A percentile compares a stretch with the other conserved stretches of the same genome.
phyloP scores from a whole-genome alignment of 345 rosid genomes.

The Ailanthus altissimus region DNA sequence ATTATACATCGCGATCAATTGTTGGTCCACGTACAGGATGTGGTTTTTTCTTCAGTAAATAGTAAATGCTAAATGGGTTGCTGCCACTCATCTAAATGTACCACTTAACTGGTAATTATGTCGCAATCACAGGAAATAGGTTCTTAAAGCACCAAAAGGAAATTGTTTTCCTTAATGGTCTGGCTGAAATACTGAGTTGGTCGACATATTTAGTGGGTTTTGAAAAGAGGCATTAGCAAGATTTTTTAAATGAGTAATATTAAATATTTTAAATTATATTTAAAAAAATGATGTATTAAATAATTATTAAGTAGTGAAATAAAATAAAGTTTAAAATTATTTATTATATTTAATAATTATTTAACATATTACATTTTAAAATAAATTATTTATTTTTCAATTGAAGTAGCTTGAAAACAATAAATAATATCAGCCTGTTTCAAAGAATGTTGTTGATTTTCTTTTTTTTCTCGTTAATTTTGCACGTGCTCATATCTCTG shows the following conservation, averaged over 20 bases:
- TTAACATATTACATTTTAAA: too few species aligned
- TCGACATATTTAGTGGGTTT: background rate
- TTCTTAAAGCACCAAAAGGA: background rate
- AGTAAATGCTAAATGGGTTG: background rate
- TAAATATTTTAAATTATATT: too few species aligned
- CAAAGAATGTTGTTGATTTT: too few species aligned
- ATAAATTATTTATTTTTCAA: too few species aligned
- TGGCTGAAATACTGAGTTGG: background rate
- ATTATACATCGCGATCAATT: background rate
- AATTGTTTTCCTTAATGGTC: background rate
- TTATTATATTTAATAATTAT: too few species aligned
- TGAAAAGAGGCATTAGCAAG: background rate
- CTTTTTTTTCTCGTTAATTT: too few species aligned
- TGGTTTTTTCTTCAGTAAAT: background rate
- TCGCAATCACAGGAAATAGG: background rate
- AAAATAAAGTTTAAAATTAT: too few species aligned
- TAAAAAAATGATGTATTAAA: too few species aligned
- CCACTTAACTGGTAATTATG: background rate
- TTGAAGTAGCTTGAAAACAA: background rate
- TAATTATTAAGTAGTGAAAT: too few species aligned
- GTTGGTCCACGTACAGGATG: constrained; percentile 5
- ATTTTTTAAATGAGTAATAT: too few species aligned
- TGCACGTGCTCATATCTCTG: too few species aligned
- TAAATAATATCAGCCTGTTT: too few species aligned
- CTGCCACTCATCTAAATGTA: background rate